These are phyloP conservation scores for Hypoxylon rickii DNA, from an alignment of 495 filamentous ascomycete species.

Conservation along the genomic window DNA sequence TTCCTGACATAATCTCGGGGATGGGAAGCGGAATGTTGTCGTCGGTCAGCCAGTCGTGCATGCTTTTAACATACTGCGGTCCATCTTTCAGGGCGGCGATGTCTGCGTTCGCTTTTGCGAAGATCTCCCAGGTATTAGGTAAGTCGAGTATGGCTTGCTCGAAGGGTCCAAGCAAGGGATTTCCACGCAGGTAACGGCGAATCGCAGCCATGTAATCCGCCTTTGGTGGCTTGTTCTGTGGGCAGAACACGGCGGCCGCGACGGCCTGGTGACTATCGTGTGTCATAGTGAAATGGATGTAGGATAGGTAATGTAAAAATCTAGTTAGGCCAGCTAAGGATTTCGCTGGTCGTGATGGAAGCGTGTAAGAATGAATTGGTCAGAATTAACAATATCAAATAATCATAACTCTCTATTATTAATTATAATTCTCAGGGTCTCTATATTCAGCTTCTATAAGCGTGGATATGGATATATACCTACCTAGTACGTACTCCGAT, in stretches of 20 bases:
- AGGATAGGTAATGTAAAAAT: not conserved
- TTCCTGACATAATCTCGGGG: constrained; percentile 33
- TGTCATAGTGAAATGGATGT: not conserved
- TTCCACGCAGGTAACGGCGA: not conserved
- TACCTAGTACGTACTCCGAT: no score
- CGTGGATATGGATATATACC: not conserved
- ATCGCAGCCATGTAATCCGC: constrained; percentile 1
- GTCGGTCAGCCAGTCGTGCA: constrained; percentile 4
- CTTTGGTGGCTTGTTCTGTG: constrained; percentile 8
- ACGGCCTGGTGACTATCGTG: constrained; percentile 1
- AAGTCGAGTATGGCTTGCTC: constrained; percentile 5
- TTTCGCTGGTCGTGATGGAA: not conserved
- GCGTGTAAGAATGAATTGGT: no score
- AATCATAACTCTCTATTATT: not conserved
- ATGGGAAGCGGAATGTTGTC: constrained; percentile 3
- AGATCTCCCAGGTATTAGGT: constrained; percentile 3
- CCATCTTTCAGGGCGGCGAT: constrained; percentile 4
- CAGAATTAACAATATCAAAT: not conserved
- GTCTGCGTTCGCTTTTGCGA: not conserved
- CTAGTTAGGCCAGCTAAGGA: not conserved
- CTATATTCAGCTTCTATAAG: not conserved
- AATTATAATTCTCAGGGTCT: not conserved
- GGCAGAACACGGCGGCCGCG: not conserved
- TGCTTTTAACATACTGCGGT: not conserved
- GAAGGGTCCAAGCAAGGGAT: constrained; percentile 1